These are phyloP conservation scores for Fusarium sp. DNA, from an alignment of 2,329 filamentous ascomycete species.

Conservation along the genomic window DNA sequence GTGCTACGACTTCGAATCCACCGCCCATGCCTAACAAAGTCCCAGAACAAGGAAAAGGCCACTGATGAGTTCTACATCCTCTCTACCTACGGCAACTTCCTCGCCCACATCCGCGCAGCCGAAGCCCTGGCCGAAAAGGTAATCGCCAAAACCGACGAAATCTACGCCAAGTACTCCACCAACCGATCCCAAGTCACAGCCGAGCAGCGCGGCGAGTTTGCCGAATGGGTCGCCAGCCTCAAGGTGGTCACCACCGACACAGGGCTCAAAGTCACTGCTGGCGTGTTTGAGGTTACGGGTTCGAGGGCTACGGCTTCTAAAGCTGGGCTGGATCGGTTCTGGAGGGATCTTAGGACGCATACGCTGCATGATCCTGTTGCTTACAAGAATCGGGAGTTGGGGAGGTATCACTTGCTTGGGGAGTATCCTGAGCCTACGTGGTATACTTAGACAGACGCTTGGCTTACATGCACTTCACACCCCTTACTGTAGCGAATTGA, in stretches of 20 bases:
- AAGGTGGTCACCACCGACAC: conserved; percentile 74
- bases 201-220: conserved; percentile 67
- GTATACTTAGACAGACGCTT: conserved; percentile 63
- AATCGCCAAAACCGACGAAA: conserved; percentile 58
- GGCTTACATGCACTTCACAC: neutral
- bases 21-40: fast-evolving
- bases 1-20: conserved; percentile 12
- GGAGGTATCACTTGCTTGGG: conserved; percentile 65
- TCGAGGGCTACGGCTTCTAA: conserved; percentile 68
- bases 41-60: conserved; percentile 63
- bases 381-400: conserved; percentile 74
- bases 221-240: conserved; percentile 71
- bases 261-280: conserved; percentile 66
- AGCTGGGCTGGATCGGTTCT: conserved; percentile 73
- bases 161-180: conserved; percentile 57
- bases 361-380: conserved; percentile 75
- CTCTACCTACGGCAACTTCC: conserved; percentile 72
- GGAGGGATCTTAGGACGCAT: conserved; percentile 75
- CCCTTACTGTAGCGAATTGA: neutral
- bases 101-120: conserved; percentile 70
- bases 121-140: conserved; percentile 69
- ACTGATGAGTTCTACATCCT: conserved; percentile 76
- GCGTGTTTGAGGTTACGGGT: conserved; percentile 74
- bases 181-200: conserved; percentile 61
- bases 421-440: conserved; percentile 70